Evolutionary conservation across 306 rosid species (phyloP).

Genomic region (Cercis canadensis): DNA sequence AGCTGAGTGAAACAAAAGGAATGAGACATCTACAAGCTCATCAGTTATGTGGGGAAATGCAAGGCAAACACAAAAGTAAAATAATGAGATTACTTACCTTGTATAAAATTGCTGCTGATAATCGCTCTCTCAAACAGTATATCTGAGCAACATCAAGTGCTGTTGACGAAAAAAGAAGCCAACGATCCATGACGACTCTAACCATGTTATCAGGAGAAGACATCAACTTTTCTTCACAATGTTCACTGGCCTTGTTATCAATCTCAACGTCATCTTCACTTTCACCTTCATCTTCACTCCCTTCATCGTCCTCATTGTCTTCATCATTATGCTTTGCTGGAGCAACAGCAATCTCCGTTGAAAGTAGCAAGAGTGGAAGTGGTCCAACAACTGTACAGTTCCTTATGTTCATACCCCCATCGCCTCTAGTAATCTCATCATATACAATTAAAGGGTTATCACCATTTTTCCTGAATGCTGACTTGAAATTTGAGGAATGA

Average conservation of each 20-base stretch:
- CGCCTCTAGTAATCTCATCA: conserved; percentile 83
- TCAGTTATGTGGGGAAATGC: conserved; percentile 28
- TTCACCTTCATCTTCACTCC: conserved; percentile 27
- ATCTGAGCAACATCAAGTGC: conserved; percentile 96
- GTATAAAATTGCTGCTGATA: conserved; percentile 72
- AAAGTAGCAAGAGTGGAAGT: conserved; percentile 76
- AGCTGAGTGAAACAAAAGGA: conserved; percentile 4
- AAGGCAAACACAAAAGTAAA: neutral
- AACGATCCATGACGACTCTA: conserved; percentile 74
- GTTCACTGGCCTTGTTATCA: conserved; percentile 51
- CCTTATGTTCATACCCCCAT: conserved; percentile 64
- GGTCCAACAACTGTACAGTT: conserved; percentile 75
- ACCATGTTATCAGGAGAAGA: conserved; percentile 76
- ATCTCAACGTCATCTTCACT: conserved; percentile 48
- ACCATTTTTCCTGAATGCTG: conserved; percentile 27
- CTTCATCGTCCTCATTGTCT: conserved; percentile 12
- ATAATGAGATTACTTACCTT: conserved; percentile 52
- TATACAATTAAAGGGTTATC: conserved; percentile 56
- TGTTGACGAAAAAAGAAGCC: conserved; percentile 68
- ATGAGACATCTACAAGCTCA: neutral
- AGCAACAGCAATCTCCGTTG: conserved; percentile 89
- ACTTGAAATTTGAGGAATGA: conserved; percentile 55
- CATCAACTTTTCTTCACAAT: conserved; percentile 63
- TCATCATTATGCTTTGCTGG: conserved; percentile 41
- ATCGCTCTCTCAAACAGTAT: conserved; percentile 89